Conservation (phyloP, 2,329 filamentous ascomycete species). For the Ophiosphaerella korrae region DNA sequence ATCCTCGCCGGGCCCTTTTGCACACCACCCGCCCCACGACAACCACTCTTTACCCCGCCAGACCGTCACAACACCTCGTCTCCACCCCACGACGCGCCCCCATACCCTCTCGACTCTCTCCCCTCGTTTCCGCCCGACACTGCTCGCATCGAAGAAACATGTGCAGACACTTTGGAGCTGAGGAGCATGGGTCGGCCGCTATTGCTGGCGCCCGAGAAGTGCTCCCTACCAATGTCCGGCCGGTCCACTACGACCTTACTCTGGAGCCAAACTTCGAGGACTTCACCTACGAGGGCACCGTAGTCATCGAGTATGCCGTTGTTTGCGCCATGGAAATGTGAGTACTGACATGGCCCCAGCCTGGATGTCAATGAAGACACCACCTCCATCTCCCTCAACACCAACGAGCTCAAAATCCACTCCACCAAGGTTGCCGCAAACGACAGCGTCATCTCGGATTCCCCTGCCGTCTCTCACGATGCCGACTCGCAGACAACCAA, state of each 20-base stretch:
- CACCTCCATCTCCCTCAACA: conserved; percentile 84
- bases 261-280: conserved; percentile 89
- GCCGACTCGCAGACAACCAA: conserved; percentile 81
- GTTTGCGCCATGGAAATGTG: background rate
- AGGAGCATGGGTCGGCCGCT: conserved; percentile 62
- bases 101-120: conserved; percentile 21
- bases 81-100: conserved; percentile 30
- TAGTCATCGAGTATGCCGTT: conserved; percentile 72
- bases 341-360: conserved; percentile 46
- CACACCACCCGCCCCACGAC: conserved; percentile 33
- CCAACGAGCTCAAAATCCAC: conserved; percentile 83
- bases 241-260: conserved; percentile 88
- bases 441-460: conserved; percentile 63
- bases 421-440: conserved; percentile 69
- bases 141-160: conserved; percentile 80
- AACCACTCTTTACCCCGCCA: conserved; percentile 37
- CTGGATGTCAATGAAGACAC: conserved; percentile 85
- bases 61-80: conserved; percentile 22
- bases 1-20: conserved; percentile 28
- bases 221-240: conserved; percentile 88
- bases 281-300: conserved; percentile 83
- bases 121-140: conserved; percentile 51
- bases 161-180: conserved; percentile 67
- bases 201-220: conserved; percentile 76
- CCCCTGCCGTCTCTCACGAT: conserved; percentile 73